Percentiles rank a stretch among this genome's conserved stretches.
Conservation (phyloP, 768 basidiomycete genomes). For the Rhodocollybia butyracea region DNA sequence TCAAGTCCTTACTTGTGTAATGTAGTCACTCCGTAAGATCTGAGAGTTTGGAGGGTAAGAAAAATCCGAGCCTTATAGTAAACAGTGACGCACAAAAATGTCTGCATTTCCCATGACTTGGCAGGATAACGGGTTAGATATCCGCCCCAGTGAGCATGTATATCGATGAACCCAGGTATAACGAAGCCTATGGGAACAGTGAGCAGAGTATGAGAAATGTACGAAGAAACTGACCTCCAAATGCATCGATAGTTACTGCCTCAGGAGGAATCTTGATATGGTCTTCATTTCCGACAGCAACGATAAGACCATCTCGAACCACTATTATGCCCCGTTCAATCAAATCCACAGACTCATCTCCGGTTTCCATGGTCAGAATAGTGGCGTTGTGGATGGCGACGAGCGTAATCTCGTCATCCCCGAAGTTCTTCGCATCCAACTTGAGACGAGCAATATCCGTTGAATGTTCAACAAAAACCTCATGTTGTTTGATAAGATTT, state of each 20-base stretch:
- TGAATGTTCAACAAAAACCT: conserved; percentile 54
- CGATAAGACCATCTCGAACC: conserved; percentile 55
- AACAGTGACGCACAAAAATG: too few species aligned
- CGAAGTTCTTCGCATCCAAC: conserved; percentile 36
- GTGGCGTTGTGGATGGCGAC: conserved; percentile 68
- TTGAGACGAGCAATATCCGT: conserved; percentile 62
- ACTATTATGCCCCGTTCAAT: conserved; percentile 51
- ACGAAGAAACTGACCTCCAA: conserved; percentile 48
- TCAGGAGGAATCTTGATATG: conserved; percentile 32
- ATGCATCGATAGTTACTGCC: conserved; percentile 50
- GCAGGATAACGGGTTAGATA: conserved; percentile 51
- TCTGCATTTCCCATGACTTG: conserved; percentile 70
- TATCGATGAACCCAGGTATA: conserved; percentile 76
- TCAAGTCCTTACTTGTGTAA: conserved; percentile 61
- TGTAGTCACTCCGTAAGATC: conserved; percentile 75
- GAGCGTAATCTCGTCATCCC: conserved; percentile 13
- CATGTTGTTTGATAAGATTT: conserved; percentile 49
- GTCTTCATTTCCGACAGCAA: conserved; percentile 36
- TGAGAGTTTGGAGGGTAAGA: too few species aligned
- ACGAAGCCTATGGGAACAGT: conserved; percentile 45
- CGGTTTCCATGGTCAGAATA: conserved; percentile 64
- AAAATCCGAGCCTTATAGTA: too few species aligned
- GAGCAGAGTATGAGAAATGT: neutral
- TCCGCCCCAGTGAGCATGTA: conserved; percentile 72
- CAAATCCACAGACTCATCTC: conserved; percentile 43